Evolutionary conservation across 208 protist species (phyloP).

Genomic region (Leishmania tropica): DNA sequence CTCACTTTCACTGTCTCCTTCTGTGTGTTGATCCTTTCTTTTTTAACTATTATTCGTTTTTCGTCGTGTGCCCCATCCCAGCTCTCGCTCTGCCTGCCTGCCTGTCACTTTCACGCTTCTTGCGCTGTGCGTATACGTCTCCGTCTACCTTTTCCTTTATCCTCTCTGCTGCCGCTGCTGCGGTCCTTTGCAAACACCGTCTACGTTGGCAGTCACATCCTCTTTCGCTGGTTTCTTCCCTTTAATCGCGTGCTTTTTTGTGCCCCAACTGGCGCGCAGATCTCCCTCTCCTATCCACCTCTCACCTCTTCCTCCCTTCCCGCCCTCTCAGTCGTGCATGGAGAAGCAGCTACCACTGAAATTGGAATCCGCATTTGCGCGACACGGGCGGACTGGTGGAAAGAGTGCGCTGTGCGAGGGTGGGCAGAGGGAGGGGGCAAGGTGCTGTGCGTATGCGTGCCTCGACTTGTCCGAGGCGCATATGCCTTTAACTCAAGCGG

Average conservation of each 20-base stretch:
- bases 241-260: not conserved
- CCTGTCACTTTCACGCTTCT: too few species aligned
- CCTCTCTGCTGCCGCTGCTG: too few species aligned
- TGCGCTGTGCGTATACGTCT: too few species aligned
- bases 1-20: not conserved
- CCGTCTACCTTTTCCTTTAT: too few species aligned
- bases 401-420: not conserved
- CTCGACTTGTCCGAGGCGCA: not conserved
- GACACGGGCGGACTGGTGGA: not conserved
- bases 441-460: not conserved
- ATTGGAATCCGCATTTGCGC: not conserved
- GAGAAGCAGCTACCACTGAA: not conserved
- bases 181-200: too few species aligned
- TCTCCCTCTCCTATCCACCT: not conserved
- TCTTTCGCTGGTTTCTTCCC: not conserved
- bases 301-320: not conserved
- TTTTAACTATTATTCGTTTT: too few species aligned
- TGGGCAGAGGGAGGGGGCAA: not conserved
- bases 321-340: not conserved
- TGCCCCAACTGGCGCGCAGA: not conserved
- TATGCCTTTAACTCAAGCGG: not conserved
- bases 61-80: not conserved
- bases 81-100: not conserved
- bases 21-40: not conserved
- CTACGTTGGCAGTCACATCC: too few species aligned